A percentile compares a stretch with the other conserved stretches of the same genome.
Conservation (phyloP, 2,329 filamentous ascomycete species). For the Gnomoniopsis smithogilvyi region DNA sequence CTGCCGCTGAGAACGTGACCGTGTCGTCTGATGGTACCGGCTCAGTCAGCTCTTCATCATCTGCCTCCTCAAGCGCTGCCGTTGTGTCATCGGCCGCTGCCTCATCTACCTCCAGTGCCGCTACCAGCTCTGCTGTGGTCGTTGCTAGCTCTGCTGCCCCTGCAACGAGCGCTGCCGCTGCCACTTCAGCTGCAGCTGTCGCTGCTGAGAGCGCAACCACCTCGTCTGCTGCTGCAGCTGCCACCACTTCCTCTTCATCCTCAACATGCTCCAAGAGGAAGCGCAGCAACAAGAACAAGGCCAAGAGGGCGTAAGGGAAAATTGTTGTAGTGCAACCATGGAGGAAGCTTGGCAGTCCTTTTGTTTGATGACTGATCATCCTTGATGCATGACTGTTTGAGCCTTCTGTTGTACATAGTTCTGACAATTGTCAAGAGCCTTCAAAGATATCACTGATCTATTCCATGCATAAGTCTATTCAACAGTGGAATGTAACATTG, state of each 20-base stretch:
- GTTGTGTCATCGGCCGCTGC: background rate
- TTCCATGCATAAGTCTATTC: no score
- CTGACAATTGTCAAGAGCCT: background rate
- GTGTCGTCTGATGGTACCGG: slow-evolving; percentile 3
- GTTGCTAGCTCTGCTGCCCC: background rate
- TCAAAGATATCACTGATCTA: background rate
- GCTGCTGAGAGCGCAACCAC: slow-evolving; percentile 5
- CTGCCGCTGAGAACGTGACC: slow-evolving; percentile 7
- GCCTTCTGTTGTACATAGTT: slow-evolving; percentile 8
- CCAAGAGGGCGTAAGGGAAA: background rate
- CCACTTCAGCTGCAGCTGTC: background rate
- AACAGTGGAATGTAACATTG: no score
- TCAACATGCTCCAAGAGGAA: slow-evolving; percentile 12
- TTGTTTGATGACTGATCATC: background rate
- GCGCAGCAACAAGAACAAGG: slow-evolving; percentile 1
- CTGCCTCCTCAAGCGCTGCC: background rate
- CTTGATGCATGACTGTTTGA: background rate
- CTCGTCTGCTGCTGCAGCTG: background rate
- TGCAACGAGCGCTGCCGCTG: background rate
- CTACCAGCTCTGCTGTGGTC: background rate
- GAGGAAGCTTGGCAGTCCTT: background rate
- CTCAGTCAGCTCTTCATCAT: background rate
- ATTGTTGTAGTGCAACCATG: background rate
- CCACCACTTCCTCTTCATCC: background rate
- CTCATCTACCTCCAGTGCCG: background rate